Conservation (phyloP, 2,329 filamentous ascomycete species). For the Botrytis aclada region DNA sequence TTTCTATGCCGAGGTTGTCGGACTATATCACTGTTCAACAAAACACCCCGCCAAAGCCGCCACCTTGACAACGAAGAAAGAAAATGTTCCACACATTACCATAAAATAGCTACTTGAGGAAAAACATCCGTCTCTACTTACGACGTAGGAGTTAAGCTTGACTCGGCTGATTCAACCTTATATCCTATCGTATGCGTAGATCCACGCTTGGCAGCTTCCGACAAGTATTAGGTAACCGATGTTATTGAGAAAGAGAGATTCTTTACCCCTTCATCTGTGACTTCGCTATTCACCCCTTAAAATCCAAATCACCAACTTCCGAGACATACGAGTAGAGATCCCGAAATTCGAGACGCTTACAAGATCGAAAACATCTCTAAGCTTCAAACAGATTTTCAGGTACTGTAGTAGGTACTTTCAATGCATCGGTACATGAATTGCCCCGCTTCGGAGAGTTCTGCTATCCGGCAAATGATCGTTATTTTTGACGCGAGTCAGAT, state of each 20-base stretch:
- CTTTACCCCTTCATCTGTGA: background rate
- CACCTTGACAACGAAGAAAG: background rate
- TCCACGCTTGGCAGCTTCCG: background rate
- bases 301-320: background rate
- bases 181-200: background rate
- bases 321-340: background rate
- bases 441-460: background rate
- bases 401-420: background rate
- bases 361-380: background rate
- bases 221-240: background rate
- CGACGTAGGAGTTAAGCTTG: background rate
- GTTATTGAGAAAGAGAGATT: background rate
- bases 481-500: background rate
- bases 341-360: background rate
- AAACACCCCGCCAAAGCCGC: constrained; percentile 12
- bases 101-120: constrained; percentile 2
- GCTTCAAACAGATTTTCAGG: background rate
- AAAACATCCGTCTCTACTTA: background rate
- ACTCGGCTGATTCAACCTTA: background rate
- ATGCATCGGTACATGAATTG: background rate
- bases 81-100: constrained; percentile 1
- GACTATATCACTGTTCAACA: background rate
- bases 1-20: constrained; percentile 12
- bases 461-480: background rate
- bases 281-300: background rate